phyloP scores from a whole-genome alignment of 345 rosid genomes.

The Rhodamnia rubescens region DNA sequence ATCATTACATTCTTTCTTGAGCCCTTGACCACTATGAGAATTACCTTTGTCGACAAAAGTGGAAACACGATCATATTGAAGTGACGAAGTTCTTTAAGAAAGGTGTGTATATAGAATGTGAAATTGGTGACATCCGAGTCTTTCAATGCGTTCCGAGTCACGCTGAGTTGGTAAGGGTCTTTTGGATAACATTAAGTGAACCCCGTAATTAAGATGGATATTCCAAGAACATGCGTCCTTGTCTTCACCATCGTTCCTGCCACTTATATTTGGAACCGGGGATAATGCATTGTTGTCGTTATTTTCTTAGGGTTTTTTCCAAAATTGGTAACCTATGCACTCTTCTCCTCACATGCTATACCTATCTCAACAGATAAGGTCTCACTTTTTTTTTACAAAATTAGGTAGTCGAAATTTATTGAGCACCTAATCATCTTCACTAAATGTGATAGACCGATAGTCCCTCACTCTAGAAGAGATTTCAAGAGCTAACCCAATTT shows the following conservation, averaged over 20 bases:
- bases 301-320: background rate
- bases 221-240: background rate
- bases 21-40: background rate
- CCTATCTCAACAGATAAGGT: background rate
- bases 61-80: background rate
- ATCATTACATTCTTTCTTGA: background rate
- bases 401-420: background rate
- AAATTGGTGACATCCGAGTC: background rate
- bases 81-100: background rate
- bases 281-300: background rate
- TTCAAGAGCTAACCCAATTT: background rate
- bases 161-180: background rate
- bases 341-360: background rate
- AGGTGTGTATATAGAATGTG: background rate
- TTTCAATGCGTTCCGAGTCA: background rate
- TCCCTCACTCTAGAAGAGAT: background rate
- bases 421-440: background rate
- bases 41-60: background rate
- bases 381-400: background rate
- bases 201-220: background rate
- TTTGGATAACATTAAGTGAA: background rate
- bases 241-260: background rate
- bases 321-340: background rate
- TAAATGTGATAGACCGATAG: background rate
- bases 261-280: background rate